phyloP scores from a whole-genome alignment of 2,329 filamentous ascomycete genomes.

The Pseudohalonectria lignicola region DNA sequence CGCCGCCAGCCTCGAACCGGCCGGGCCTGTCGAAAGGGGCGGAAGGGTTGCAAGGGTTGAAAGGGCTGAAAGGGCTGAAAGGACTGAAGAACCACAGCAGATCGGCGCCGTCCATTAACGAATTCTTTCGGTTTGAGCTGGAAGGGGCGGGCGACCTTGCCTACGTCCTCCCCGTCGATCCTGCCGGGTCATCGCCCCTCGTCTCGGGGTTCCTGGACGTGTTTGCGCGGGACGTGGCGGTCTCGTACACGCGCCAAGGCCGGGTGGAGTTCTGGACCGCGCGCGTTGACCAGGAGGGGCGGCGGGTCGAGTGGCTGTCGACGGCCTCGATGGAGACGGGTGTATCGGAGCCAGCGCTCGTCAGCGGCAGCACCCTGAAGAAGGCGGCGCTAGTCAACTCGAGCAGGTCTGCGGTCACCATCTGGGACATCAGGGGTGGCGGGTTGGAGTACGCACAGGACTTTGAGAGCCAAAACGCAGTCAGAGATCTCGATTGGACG shows the following conservation, averaged over 20 bases:
- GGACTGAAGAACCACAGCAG: constrained; percentile 10
- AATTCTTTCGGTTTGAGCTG: constrained; percentile 64
- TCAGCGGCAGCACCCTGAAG: constrained; percentile 75
- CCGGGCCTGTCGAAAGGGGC: background rate
- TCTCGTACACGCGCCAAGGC: constrained; percentile 70
- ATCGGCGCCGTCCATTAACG: constrained; percentile 32
- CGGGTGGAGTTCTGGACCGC: constrained; percentile 79
- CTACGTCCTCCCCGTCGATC: constrained; percentile 73
- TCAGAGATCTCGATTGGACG: constrained; percentile 88
- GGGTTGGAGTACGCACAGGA: constrained; percentile 72
- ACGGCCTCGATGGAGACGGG: constrained; percentile 76
- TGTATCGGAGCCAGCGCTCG: constrained; percentile 60
- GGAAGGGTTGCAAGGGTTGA: too few relatives aligned
- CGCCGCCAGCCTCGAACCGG: background rate
- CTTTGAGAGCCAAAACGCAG: constrained; percentile 61
- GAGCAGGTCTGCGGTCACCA: constrained; percentile 63
- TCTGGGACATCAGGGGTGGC: constrained; percentile 79
- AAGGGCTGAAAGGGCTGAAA: constrained; percentile 2
- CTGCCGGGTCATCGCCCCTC: constrained; percentile 62
- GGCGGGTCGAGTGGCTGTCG: constrained; percentile 65
- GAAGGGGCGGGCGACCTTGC: constrained; percentile 46
- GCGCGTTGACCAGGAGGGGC: constrained; percentile 49
- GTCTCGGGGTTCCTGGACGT: constrained; percentile 73
- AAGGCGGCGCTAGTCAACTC: constrained; percentile 77
- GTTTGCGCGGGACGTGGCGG: constrained; percentile 75